phyloP scores from a whole-genome alignment of 2,329 filamentous ascomycete species.

The Diplocarpon mali region DNA sequence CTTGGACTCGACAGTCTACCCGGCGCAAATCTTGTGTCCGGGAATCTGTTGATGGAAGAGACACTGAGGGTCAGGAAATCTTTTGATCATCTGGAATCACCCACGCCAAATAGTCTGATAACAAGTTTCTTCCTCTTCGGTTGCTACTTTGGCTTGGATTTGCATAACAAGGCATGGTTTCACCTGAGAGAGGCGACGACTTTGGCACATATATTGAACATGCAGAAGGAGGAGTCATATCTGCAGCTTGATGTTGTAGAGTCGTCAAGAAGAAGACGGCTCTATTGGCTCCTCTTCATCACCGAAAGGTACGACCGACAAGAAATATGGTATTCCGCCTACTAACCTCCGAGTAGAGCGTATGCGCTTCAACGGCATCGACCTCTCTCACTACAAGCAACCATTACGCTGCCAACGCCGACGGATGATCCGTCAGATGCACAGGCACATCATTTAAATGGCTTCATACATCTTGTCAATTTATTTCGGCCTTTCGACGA shows the following conservation, averaged over 20 bases:
- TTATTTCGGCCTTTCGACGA: constrained; percentile 59
- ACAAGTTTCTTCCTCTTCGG: constrained; percentile 75
- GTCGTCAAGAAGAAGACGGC: constrained; percentile 49
- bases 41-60: constrained; percentile 58
- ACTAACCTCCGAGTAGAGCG: constrained; percentile 34
- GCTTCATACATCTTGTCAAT: constrained; percentile 49
- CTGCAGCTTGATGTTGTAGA: constrained; percentile 46
- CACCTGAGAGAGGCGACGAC: constrained; percentile 68
- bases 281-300: constrained; percentile 65
- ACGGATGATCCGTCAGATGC: constrained; percentile 49
- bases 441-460: constrained; percentile 39
- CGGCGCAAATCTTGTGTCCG: constrained; percentile 47
- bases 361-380: constrained; percentile 62
- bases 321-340: not conserved
- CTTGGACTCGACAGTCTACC: constrained; percentile 45
- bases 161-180: constrained; percentile 70
- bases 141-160: constrained; percentile 58
- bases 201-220: constrained; percentile 47
- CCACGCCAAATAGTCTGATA: constrained; percentile 47
- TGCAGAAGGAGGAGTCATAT: constrained; percentile 55
- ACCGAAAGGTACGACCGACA: constrained; percentile 48
- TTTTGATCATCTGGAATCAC: constrained; percentile 46
- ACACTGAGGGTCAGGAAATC: constrained; percentile 52
- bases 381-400: constrained; percentile 59
- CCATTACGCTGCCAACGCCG: constrained; percentile 53